A percentile compares a stretch with the other conserved stretches of the same genome.
These are phyloP conservation scores for Blumeria graminis DNA, from an alignment of 2,329 filamentous ascomycete species.

Conservation along the genomic window DNA sequence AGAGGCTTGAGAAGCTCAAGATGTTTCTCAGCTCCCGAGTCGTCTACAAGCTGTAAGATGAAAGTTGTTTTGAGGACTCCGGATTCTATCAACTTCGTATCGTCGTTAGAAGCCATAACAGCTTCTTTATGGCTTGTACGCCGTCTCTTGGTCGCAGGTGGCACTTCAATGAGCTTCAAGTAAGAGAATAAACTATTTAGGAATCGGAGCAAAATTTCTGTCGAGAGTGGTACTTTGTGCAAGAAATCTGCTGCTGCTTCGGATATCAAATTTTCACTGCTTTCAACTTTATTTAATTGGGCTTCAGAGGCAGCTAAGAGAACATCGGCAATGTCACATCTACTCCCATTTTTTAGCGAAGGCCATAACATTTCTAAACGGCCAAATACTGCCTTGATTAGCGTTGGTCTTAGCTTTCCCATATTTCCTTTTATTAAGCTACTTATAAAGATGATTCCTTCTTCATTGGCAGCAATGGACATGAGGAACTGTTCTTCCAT, in stretches of 20 bases:
- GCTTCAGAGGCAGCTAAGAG: constrained; percentile 36
- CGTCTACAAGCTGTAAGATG: constrained; percentile 70
- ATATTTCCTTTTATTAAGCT: constrained; percentile 22
- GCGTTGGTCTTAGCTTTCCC: constrained; percentile 21
- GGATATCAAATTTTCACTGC: constrained; percentile 19
- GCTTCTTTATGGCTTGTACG: constrained; percentile 52
- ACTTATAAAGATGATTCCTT: constrained; percentile 29
- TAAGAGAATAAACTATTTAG: constrained; percentile 50
- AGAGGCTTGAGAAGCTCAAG: constrained; percentile 53
- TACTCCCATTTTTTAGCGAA: constrained; percentile 38
- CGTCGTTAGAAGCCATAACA: constrained; percentile 32
- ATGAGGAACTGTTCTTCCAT: constrained; percentile 28
- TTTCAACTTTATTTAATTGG: constrained; percentile 12
- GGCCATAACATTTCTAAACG: constrained; percentile 51
- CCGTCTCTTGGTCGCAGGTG: constrained; percentile 54
- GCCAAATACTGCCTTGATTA: constrained; percentile 40
- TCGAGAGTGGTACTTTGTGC: constrained; percentile 47
- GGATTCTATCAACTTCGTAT: constrained; percentile 38
- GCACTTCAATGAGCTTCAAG: constrained; percentile 45
- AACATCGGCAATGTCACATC: constrained; percentile 32
- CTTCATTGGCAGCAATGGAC: constrained; percentile 27
- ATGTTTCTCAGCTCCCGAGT: constrained; percentile 50
- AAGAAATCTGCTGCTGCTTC: constrained; percentile 47
- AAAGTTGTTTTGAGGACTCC: constrained; percentile 59
- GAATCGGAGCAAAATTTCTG: constrained; percentile 46